phyloP scores from a whole-genome alignment of 2,329 filamentous ascomycete species.

The Diaporthe velutina region DNA sequence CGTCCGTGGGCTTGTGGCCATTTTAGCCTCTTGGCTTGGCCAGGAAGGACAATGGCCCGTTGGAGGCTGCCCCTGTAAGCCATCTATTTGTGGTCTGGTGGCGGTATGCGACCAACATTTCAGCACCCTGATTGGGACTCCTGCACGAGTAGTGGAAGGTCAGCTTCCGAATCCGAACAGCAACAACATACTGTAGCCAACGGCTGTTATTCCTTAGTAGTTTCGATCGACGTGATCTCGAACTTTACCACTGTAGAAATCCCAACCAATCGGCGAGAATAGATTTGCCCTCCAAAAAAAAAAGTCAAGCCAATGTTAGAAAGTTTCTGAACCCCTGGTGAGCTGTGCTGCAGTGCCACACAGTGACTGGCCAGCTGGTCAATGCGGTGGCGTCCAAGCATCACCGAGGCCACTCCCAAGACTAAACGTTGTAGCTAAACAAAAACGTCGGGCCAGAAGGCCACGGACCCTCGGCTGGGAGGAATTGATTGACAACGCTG shows the following conservation, averaged over 20 bases:
- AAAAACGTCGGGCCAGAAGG: not conserved
- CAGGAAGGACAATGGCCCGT: not conserved
- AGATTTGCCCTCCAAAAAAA: not conserved
- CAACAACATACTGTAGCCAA: not conserved
- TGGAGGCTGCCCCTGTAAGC: not conserved
- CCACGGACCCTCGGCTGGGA: not conserved
- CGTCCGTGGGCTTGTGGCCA: not conserved
- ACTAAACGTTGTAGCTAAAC: not conserved
- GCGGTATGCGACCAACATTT: not conserved
- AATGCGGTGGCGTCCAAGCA: not conserved
- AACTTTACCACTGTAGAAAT: not conserved
- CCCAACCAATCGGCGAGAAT: not conserved
- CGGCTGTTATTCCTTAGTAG: not conserved
- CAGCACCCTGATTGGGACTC: not conserved
- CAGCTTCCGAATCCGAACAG: not conserved
- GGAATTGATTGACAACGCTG: not conserved
- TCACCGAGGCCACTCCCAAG: no score
- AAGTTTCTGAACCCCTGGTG: not conserved
- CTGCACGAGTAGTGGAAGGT: not conserved
- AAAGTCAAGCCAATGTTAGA: not conserved
- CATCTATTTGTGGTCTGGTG: not conserved
- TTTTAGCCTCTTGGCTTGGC: constrained; percentile 4
- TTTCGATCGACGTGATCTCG: not conserved
- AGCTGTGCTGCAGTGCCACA: not conserved
- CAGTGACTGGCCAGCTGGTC: not conserved